Percentiles rank a stretch among this genome's conserved stretches.
Conservation (phyloP, 176 grass and related monocot genomes). For the Oryza meridionalis region DNA sequence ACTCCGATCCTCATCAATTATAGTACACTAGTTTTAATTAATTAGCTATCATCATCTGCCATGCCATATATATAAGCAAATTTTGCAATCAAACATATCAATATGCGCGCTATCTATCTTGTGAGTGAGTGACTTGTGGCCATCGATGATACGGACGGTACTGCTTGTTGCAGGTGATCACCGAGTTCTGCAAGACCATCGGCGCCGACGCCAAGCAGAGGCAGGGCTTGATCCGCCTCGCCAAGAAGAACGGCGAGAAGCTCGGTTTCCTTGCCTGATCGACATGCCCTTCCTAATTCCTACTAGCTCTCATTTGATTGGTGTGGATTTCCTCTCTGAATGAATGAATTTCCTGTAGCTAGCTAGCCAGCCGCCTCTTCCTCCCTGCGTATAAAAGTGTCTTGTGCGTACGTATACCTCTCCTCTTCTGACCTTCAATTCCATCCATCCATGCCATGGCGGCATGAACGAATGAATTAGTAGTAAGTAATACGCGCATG, state of each 20-base stretch:
- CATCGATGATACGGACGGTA: too few species aligned
- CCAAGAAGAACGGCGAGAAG: slow-evolving; percentile 98
- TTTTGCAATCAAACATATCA: too few species aligned
- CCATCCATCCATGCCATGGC: background rate
- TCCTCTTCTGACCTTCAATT: background rate
- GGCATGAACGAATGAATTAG: background rate
- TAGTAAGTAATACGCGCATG: background rate
- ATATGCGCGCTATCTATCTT: too few species aligned
- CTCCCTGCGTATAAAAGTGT: background rate
- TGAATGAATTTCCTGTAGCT: background rate
- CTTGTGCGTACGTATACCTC: background rate
- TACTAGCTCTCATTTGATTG: background rate
- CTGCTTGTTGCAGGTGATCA: slow-evolving; percentile 66
- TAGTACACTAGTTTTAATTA: too few species aligned
- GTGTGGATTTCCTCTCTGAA: background rate
- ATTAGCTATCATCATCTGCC: too few species aligned
- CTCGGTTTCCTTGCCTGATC: slow-evolving; percentile 89
- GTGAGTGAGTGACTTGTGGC: too few species aligned
- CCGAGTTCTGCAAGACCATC: slow-evolving; percentile 94
- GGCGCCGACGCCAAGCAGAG: slow-evolving; percentile 91
- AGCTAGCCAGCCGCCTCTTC: background rate
- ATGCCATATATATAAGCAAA: too few species aligned
- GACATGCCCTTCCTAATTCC: background rate
- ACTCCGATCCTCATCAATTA: too few species aligned
- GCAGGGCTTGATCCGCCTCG: slow-evolving; percentile 91